Percentiles rank a stretch among this genome's conserved stretches.
These are phyloP conservation scores for Fusarium miscanthi DNA, from an alignment of 2,329 filamentous ascomycete genomes.

Conservation along the genomic window DNA sequence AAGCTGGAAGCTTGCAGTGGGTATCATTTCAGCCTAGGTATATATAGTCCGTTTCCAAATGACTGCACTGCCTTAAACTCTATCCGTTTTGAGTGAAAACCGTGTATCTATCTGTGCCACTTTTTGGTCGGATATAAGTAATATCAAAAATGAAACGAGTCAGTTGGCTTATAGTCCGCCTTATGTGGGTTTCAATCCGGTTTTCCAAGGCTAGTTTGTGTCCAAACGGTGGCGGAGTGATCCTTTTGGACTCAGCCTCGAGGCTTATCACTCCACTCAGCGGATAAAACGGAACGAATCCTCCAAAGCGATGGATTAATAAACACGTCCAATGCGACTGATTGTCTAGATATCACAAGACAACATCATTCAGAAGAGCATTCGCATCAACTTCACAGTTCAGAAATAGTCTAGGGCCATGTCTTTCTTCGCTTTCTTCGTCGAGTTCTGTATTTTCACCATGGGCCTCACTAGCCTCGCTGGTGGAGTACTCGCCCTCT, in stretches of 20 bases:
- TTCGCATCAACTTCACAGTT: neutral
- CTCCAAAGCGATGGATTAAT: neutral
- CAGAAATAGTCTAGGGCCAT: neutral
- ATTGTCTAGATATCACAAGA: too few species aligned
- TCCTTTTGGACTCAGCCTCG: neutral
- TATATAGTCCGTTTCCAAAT: too few species aligned
- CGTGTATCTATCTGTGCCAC: rapidly evolving
- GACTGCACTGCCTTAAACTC: too few species aligned
- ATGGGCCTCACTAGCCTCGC: neutral
- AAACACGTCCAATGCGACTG: neutral
- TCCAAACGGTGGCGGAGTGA: neutral
- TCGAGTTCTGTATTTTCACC: neutral
- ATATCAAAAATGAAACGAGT: rapidly evolving
- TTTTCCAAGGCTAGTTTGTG: rapidly evolving
- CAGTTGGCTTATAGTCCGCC: rapidly evolving
- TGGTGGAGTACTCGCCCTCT: neutral
- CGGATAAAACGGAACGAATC: neutral
- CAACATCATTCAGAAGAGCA: rapidly evolving
- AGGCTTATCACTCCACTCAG: neutral
- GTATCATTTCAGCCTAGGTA: too few species aligned
- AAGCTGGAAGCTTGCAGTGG: too few species aligned
- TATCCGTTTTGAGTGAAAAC: too few species aligned
- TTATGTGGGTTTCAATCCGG: rapidly evolving
- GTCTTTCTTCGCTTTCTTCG: neutral
- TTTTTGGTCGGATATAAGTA: rapidly evolving